These are phyloP conservation scores for Penstemon barbatus DNA, from an alignment of 257 asterid genomes.

Conservation along the genomic window DNA sequence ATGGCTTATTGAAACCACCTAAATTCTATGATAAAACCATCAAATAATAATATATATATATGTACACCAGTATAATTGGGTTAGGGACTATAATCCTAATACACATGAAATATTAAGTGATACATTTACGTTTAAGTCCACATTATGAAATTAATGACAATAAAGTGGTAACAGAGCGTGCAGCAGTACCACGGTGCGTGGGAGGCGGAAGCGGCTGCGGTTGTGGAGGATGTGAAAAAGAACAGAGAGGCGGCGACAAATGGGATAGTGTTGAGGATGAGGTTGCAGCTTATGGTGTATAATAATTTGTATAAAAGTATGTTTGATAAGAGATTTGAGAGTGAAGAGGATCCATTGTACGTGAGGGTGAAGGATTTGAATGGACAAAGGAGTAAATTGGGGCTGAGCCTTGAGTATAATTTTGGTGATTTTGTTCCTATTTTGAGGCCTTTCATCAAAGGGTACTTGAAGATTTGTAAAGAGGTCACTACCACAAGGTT, in stretches of 20 bases:
- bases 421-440: slow-evolving; percentile 92
- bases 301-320: slow-evolving; percentile 80
- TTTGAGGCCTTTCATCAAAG: slow-evolving; percentile 87
- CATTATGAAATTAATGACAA: too few species aligned
- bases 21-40: too few species aligned
- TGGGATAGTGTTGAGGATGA: slow-evolving; percentile 71
- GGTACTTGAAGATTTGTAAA: slow-evolving; percentile 76
- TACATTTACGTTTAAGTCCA: too few species aligned
- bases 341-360: slow-evolving; percentile 79
- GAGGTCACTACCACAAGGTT: slow-evolving; percentile 72
- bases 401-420: slow-evolving; percentile 91
- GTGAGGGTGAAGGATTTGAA: slow-evolving; percentile 75
- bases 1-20: too few species aligned
- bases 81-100: too few species aligned
- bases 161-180: slow-evolving; percentile 26
- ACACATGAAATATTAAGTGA: too few species aligned
- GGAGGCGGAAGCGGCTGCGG: slow-evolving; percentile 79
- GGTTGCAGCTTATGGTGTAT: slow-evolving; percentile 94
- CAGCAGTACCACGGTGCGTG: slow-evolving; percentile 73
- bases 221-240: slow-evolving; percentile 79
- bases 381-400: slow-evolving; percentile 90
- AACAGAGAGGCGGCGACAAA: slow-evolving; percentile 65
- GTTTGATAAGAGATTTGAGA: slow-evolving; percentile 83
- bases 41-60: too few species aligned
- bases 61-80: too few species aligned